phyloP scores from a whole-genome alignment of 2,329 filamentous ascomycete genomes.

The Periconia sp. region DNA sequence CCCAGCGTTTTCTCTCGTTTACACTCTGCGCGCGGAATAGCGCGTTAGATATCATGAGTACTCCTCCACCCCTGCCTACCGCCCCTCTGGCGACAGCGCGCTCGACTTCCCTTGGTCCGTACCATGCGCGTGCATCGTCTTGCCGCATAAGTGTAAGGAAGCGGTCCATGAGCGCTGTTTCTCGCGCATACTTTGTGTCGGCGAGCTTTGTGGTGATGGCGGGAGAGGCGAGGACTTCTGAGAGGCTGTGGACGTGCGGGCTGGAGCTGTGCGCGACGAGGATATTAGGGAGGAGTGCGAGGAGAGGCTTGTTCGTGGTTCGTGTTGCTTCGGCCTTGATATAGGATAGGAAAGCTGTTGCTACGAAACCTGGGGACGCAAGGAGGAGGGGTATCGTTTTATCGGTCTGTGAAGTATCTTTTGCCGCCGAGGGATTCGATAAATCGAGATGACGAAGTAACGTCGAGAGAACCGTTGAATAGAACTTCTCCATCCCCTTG shows the following conservation, averaged over 20 bases:
- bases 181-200: constrained; percentile 84
- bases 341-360: constrained; percentile 76
- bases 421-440: constrained; percentile 23
- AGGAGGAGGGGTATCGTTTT: constrained; percentile 68
- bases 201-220: constrained; percentile 76
- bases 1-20: constrained; percentile 75
- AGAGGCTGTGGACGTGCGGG: constrained; percentile 82
- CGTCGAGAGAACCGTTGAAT: constrained; percentile 72
- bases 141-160: constrained; percentile 76
- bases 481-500: constrained; percentile 76
- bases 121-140: constrained; percentile 89
- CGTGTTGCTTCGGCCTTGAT: constrained; percentile 63
- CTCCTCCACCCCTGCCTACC: constrained; percentile 81
- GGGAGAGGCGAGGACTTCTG: constrained; percentile 81
- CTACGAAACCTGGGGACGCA: constrained; percentile 87
- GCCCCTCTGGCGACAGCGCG: constrained; percentile 83
- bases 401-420: constrained; percentile 5
- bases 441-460: constrained; percentile 80
- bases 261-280: constrained; percentile 80
- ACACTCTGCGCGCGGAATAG: constrained; percentile 85
- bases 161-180: constrained; percentile 81
- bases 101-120: constrained; percentile 80
- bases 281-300: constrained; percentile 62
- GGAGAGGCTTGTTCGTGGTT: constrained; percentile 72
- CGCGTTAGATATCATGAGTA: constrained; percentile 82